phyloP scores from a whole-genome alignment of 2,329 filamentous ascomycete species.

The Catunica adiposa region DNA sequence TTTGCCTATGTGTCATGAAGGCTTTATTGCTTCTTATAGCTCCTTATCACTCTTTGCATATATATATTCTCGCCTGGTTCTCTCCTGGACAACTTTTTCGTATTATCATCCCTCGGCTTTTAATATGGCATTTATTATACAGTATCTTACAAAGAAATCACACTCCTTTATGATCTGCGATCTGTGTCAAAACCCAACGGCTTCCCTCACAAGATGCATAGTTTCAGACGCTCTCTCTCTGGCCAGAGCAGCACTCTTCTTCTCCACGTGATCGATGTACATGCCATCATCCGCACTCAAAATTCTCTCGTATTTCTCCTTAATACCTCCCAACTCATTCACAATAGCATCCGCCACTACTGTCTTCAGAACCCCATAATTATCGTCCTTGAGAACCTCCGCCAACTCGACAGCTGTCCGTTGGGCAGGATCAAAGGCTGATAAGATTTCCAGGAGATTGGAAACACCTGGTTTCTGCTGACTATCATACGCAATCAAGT shows the following conservation, averaged over 20 bases:
- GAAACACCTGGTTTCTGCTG: slow-evolving; percentile 59
- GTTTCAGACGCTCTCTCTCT: slow-evolving; percentile 40
- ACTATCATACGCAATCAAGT: slow-evolving; percentile 56
- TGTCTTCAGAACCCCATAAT: slow-evolving; percentile 28
- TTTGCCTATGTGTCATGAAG: slow-evolving; percentile 27
- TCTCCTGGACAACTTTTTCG: too few relatives aligned
- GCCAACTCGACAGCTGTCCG: slow-evolving; percentile 28
- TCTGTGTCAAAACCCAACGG: slow-evolving; percentile 30
- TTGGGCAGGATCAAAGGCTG: slow-evolving; percentile 40
- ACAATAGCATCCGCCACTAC: slow-evolving; percentile 43
- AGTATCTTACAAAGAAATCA: not conserved
- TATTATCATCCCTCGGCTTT: too few relatives aligned
- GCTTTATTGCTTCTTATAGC: not conserved
- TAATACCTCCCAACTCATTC: slow-evolving; percentile 34
- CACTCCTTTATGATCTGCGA: not conserved
- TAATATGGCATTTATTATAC: too few relatives aligned
- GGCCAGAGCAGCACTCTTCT: slow-evolving; percentile 44
- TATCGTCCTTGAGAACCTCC: slow-evolving; percentile 23
- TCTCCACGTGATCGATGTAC: slow-evolving; percentile 41
- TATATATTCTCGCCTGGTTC: not conserved
- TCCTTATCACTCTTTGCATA: not conserved
- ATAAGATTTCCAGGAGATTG: slow-evolving; percentile 71
- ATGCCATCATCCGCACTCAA: slow-evolving; percentile 30
- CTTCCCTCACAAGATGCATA: slow-evolving; percentile 35
- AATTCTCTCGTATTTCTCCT: slow-evolving; percentile 38